Percentiles rank a stretch among this genome's conserved stretches.
phyloP scores from a whole-genome alignment of 192 early-diverging fungal genomes.

The Rhizophagus sp. region DNA sequence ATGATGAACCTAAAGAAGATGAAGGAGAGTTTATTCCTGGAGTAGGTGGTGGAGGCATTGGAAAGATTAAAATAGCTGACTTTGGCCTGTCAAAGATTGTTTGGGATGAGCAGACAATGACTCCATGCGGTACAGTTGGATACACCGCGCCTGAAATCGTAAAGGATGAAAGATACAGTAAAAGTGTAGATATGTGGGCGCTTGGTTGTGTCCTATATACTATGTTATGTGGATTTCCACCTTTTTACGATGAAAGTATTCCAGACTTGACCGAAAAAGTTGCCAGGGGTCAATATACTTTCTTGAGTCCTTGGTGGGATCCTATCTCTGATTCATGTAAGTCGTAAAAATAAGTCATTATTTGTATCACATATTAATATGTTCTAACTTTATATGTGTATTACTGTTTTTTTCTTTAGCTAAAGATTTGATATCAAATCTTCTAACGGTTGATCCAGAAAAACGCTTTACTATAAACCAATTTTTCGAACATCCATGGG shows the following conservation, averaged over 20 bases:
- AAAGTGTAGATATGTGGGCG: slow-evolving; percentile 86
- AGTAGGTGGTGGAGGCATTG: slow-evolving; percentile 82
- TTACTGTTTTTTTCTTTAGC: slow-evolving; percentile 36
- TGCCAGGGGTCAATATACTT: slow-evolving; percentile 79
- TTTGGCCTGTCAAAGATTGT: slow-evolving; percentile 89
- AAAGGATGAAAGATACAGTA: slow-evolving; percentile 74
- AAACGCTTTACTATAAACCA: slow-evolving; percentile 77
- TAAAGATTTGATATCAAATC: slow-evolving; percentile 71
- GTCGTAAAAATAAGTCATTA: not conserved
- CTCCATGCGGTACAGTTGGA: slow-evolving; percentile 90
- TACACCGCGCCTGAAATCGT: slow-evolving; percentile 95
- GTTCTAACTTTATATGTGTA: not conserved
- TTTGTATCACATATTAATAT: not conserved
- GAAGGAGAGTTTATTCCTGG: slow-evolving; percentile 73
- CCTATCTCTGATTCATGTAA: slow-evolving; percentile 65
- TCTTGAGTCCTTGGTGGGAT: slow-evolving; percentile 92
- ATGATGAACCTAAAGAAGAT: slow-evolving; percentile 69
- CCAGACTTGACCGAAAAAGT: slow-evolving; percentile 81
- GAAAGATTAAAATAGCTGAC: slow-evolving; percentile 82
- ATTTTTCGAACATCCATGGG: slow-evolving; percentile 82
- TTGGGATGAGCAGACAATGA: slow-evolving; percentile 80
- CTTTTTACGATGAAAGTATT: slow-evolving; percentile 83
- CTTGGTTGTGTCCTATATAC: slow-evolving; percentile 87
- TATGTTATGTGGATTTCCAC: slow-evolving; percentile 77
- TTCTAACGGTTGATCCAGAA: slow-evolving; percentile 70